A percentile compares a stretch with the other conserved stretches of the same genome.
phyloP scores from a whole-genome alignment of 2,329 filamentous ascomycete genomes.

The Apiospora koreana region DNA sequence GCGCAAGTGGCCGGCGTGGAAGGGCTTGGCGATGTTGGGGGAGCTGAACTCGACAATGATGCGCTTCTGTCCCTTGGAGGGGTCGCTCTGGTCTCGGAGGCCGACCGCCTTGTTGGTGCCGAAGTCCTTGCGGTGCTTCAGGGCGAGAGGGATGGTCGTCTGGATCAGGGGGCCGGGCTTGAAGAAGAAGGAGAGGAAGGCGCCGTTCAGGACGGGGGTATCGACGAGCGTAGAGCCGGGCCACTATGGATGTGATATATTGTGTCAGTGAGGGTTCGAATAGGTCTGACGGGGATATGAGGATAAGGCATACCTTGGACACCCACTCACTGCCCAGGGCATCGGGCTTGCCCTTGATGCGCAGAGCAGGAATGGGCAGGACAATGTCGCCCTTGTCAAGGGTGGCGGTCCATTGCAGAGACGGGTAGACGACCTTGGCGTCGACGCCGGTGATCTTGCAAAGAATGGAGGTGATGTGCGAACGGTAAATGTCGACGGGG shows the following conservation, averaged over 20 bases:
- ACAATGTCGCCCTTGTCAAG: slow-evolving; percentile 83
- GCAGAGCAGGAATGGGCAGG: slow-evolving; percentile 76
- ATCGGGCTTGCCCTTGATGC: slow-evolving; percentile 71
- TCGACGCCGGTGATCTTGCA: slow-evolving; percentile 71
- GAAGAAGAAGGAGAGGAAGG: slow-evolving; percentile 80
- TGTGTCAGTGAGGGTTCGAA: not conserved
- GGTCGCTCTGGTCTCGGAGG: slow-evolving; percentile 49
- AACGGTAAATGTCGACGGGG: slow-evolving; percentile 77
- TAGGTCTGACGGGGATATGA: no score
- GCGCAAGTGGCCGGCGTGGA: slow-evolving; percentile 73
- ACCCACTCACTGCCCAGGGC: slow-evolving; percentile 64
- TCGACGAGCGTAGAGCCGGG: slow-evolving; percentile 73
- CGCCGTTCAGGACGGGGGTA: slow-evolving; percentile 66
- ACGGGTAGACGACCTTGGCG: slow-evolving; percentile 69
- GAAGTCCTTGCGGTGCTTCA: slow-evolving; percentile 60
- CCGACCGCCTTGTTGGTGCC: slow-evolving; percentile 65
- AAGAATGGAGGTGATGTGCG: slow-evolving; percentile 71
- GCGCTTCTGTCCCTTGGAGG: slow-evolving; percentile 42
- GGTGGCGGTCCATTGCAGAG: slow-evolving; percentile 75
- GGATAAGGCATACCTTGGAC: slow-evolving; percentile 48
- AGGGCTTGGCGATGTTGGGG: slow-evolving; percentile 76
- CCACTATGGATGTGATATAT: slow-evolving; percentile 51
- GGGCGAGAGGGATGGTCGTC: slow-evolving; percentile 69
- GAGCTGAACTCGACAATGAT: slow-evolving; percentile 74
- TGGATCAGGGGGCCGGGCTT: slow-evolving; percentile 66